These are phyloP conservation scores for Trichoderma sp. DNA, from an alignment of 2,329 filamentous ascomycete genomes.

Conservation along the genomic window DNA sequence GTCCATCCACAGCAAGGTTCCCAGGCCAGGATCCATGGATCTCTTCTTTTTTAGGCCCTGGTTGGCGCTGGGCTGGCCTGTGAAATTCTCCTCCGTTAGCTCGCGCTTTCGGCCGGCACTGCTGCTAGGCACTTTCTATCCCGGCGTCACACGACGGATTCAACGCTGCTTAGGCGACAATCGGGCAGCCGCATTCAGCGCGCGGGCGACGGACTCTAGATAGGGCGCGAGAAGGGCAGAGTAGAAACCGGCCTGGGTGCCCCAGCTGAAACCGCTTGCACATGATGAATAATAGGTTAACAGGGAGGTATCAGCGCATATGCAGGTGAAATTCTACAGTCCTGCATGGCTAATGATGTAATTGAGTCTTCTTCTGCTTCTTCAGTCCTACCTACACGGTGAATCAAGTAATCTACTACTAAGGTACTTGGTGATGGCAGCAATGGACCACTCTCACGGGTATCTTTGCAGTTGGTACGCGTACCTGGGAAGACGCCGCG, in stretches of 20 bases:
- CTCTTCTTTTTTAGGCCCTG: background rate
- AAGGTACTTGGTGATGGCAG: too few species aligned
- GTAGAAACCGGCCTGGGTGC: background rate
- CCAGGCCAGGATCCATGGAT: background rate
- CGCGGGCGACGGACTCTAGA: background rate
- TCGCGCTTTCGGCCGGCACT: background rate
- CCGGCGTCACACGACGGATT: conserved; percentile 1
- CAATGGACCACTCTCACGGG: background rate
- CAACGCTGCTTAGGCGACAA: background rate
- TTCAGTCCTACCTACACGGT: background rate
- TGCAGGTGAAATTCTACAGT: background rate
- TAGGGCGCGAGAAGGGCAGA: background rate
- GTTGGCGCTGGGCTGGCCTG: background rate
- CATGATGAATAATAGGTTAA: background rate
- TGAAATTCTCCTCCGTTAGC: background rate
- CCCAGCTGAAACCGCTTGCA: background rate
- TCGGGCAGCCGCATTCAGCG: background rate
- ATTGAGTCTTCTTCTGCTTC: background rate
- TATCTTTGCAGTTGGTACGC: background rate
- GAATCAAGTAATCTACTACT: background rate
- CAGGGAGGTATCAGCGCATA: background rate
- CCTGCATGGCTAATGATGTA: conserved; percentile 8
- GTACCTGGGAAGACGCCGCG: background rate
- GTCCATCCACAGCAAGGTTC: background rate
- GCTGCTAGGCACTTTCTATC: background rate